Evolutionary conservation across 441 rosid species (phyloP).

Genomic region (Erodium trifolium): DNA sequence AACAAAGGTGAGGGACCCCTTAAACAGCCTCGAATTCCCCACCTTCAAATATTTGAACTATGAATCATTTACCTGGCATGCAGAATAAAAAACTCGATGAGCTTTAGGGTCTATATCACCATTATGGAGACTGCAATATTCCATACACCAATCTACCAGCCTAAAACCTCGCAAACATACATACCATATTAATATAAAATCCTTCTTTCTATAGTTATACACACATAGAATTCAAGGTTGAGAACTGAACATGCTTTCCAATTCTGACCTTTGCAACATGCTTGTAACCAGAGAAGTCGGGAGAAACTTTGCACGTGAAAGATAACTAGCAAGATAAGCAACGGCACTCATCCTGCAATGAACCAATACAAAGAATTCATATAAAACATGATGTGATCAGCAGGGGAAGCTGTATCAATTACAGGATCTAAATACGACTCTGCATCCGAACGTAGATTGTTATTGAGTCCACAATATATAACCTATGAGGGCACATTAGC

Average conservation of each 20-base stretch:
- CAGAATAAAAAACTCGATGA: conserved; percentile 54
- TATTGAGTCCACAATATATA: too few relatives aligned
- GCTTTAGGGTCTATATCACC: conserved; percentile 40
- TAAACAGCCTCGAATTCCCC: too few relatives aligned
- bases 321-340: conserved; percentile 78
- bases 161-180: conserved; percentile 28
- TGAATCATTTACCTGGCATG: conserved; percentile 56
- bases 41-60: background rate
- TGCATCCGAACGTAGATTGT: too few relatives aligned
- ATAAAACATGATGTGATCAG: background rate
- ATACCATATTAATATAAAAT: background rate
- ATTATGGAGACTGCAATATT: conserved; percentile 37
- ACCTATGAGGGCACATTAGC: too few relatives aligned
- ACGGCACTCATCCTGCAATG: conserved; percentile 77
- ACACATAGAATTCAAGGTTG: background rate
- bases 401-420: too few relatives aligned
- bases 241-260: background rate
- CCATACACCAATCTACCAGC: conserved; percentile 64
- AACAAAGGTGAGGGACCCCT: too few relatives aligned
- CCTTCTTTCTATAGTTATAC: background rate
- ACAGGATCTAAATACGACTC: too few relatives aligned
- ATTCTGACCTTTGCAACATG: conserved; percentile 44
- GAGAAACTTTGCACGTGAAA: conserved; percentile 74
- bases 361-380: conserved; percentile 6
- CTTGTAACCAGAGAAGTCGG: conserved; percentile 35